phyloP scores from a whole-genome alignment of 305 asterid genomes.

The Coffea humblotiana region DNA sequence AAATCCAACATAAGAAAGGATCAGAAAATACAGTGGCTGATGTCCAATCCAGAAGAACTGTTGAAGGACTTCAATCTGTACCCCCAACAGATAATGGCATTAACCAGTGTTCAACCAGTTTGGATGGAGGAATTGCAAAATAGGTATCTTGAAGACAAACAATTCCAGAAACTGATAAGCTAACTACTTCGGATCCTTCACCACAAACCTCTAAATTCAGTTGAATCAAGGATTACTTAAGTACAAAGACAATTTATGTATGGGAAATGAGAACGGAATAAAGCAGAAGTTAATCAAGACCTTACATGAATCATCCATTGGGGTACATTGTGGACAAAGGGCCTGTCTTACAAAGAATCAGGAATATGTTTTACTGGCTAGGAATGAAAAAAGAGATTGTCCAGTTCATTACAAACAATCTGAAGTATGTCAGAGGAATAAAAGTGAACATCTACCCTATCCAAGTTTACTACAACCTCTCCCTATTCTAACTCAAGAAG shows the following conservation, averaged over 20 bases:
- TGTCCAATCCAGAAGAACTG: too few relatives aligned
- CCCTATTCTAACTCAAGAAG: background rate
- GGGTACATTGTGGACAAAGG: background rate
- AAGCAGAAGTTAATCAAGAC: background rate
- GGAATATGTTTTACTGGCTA: too few relatives aligned
- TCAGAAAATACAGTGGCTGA: background rate
- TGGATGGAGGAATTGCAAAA: background rate
- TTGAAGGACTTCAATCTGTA: too few relatives aligned
- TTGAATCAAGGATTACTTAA: too few relatives aligned
- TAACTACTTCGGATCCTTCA: too few relatives aligned
- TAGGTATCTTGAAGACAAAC: background rate
- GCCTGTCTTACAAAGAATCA: background rate
- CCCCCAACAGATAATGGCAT: too few relatives aligned
- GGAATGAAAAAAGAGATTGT: too few relatives aligned
- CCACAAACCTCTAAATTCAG: too few relatives aligned
- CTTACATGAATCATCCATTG: background rate
- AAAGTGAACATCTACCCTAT: background rate
- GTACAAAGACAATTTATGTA: background rate
- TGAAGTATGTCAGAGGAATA: background rate
- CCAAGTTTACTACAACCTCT: background rate
- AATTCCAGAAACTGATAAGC: background rate
- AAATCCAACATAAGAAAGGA: background rate
- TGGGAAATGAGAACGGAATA: accelerated
- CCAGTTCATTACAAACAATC: background rate
- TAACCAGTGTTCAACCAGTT: too few relatives aligned